A percentile compares a stretch with the other conserved stretches of the same genome.
Conservation (phyloP, 2,329 filamentous ascomycete genomes). For the Arthrinium puccinioides region DNA sequence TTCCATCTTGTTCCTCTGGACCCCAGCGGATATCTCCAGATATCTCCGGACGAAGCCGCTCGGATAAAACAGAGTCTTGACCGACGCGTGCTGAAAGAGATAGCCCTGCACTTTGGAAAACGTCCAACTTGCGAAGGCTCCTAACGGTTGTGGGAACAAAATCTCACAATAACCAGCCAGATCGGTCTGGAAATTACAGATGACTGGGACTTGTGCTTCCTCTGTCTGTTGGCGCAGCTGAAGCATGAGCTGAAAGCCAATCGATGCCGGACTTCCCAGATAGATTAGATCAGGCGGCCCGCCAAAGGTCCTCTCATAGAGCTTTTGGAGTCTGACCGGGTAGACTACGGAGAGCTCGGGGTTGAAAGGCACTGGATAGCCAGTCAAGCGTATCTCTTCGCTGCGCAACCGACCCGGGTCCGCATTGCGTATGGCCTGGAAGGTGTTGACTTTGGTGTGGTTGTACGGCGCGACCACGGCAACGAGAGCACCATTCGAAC, state of each 20-base stretch:
- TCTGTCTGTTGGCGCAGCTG: constrained; percentile 54
- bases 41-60: constrained; percentile 56
- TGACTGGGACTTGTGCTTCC: constrained; percentile 47
- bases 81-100: constrained; percentile 53
- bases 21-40: constrained; percentile 44
- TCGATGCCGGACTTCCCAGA: constrained; percentile 59
- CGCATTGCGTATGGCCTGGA: constrained; percentile 34
- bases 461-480: constrained; percentile 60
- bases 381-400: constrained; percentile 52
- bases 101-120: constrained; percentile 59
- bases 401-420: constrained; percentile 23
- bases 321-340: constrained; percentile 55
- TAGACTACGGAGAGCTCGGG: constrained; percentile 64
- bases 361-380: constrained; percentile 64
- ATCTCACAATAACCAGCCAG: constrained; percentile 63
- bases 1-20: constrained; percentile 49
- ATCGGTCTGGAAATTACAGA: constrained; percentile 68
- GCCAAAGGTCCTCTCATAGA: constrained; percentile 55
- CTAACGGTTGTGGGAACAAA: constrained; percentile 57
- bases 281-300: constrained; percentile 58
- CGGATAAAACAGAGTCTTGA: constrained; percentile 64
- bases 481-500: constrained; percentile 55
- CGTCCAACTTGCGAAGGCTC: constrained; percentile 52
- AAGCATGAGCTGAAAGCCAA: constrained; percentile 66
- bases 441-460: constrained; percentile 46